Base-by-base conservation (phyloP, 2,329 filamentous ascomycete genomes). In the Mollisiaceae sp. region DNA sequence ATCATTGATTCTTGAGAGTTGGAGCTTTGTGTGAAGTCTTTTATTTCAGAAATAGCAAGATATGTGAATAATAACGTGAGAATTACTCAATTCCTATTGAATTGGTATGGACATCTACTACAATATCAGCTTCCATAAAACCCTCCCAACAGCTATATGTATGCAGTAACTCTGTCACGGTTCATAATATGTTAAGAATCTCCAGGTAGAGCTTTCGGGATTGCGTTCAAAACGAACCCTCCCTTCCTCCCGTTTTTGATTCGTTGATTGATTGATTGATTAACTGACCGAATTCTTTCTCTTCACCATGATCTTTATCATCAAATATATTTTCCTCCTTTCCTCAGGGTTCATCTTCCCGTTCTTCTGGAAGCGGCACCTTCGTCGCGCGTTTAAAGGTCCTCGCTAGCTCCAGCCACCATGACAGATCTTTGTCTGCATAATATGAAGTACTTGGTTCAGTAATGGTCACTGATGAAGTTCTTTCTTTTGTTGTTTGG, bases 381-480 rank as follows among this genome's bases (percentile, higher is more conserved):
- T 66, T 57, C 22, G 32, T 60, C 0, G 66, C 66, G 18, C 32
- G 47, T 38, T 66, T 66, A 55, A 59, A 66, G 24, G 61, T 55
- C 24, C 64, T 18, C 15, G 66, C 66, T 2, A 68, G 61, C 56
- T 66, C 43, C 9, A 68, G 36, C 66, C 64, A 68, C 66, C 66
- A 68, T 14, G 56, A 27, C 12, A 68, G 50, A 47, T 65, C 64
- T 43, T 68, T 68, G 36, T 45, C 9, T 45, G 43, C 2, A 8
- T 45, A 45, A 18, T 45, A 45, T 32, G 27, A 32, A 32, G 27
- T 32, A 6, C 27, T 32, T 32, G 27, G 27, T 32, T 32, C 27
- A 3, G 27, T 3, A 32, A 3, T 32, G 3, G 27, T 3, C 3
- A 6, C 27, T 6, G 27, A 32, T 32, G 27, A 32, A 32, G 27